A percentile compares a stretch with the other conserved stretches of the same genome.
Conservation (phyloP, 495 filamentous ascomycete species). For the Ascodesmis nigricans region DNA sequence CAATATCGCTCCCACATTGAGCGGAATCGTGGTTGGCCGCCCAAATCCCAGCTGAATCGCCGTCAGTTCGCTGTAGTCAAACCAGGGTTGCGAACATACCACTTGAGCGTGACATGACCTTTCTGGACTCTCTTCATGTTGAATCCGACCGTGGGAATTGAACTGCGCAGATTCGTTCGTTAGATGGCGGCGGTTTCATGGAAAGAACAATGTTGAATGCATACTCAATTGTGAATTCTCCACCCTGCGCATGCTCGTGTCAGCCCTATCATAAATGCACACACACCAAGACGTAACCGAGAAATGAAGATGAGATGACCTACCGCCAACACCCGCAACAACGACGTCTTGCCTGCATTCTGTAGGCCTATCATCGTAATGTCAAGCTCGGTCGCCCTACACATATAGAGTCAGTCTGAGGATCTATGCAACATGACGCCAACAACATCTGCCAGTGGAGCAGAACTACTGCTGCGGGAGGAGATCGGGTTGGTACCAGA, state of each 20-base stretch:
- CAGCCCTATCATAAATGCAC: no score
- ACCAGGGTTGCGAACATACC: constrained; percentile 29
- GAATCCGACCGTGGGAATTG: constrained; percentile 94
- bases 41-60: constrained; percentile 63
- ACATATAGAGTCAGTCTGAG: constrained; percentile 3
- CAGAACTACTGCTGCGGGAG: background rate
- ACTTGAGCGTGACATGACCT: constrained; percentile 96
- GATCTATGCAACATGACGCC: background rate
- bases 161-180: constrained; percentile 35
- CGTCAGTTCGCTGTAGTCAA: constrained; percentile 13
- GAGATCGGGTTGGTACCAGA: constrained; percentile 48
- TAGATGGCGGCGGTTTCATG: background rate
- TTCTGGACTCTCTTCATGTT: constrained; percentile 98
- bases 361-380: constrained; percentile 98
- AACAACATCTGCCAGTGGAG: background rate
- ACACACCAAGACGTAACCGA: no score
- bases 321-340: constrained; percentile 86
- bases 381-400: constrained; percentile 96
- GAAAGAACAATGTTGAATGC: no score
- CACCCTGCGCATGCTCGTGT: constrained; percentile 57
- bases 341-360: constrained; percentile 92
- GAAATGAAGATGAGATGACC: constrained; percentile 25
- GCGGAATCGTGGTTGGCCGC: constrained; percentile 88
- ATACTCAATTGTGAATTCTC: constrained; percentile 98
- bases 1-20: constrained; percentile 99